These are phyloP conservation scores for Botrytis paeoniae DNA, from an alignment of 2,329 filamentous ascomycete genomes.

Conservation along the genomic window DNA sequence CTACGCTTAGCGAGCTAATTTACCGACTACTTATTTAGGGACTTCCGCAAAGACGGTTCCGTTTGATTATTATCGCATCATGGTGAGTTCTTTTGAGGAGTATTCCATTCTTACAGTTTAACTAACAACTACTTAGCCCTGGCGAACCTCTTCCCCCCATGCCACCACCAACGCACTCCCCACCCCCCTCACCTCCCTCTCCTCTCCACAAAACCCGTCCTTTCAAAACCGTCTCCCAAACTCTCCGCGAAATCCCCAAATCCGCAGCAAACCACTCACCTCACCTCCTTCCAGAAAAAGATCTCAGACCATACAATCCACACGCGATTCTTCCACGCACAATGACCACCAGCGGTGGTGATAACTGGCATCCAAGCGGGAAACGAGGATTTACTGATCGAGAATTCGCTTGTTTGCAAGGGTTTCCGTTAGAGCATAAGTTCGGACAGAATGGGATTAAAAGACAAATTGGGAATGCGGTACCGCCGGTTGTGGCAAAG, in stretches of 20 bases:
- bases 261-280: conserved; percentile 41
- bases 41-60: conserved; percentile 33
- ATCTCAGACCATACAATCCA: conserved; percentile 43
- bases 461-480: conserved; percentile 76
- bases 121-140: conserved; percentile 45
- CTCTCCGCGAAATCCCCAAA: conserved; percentile 32
- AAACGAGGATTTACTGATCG: conserved; percentile 57
- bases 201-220: conserved; percentile 26
- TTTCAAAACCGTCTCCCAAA: conserved; percentile 44
- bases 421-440: conserved; percentile 60
- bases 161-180: conserved; percentile 58
- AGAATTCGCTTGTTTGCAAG: conserved; percentile 67
- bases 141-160: conserved; percentile 69
- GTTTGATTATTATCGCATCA: conserved; percentile 56
- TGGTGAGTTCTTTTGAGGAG: conserved; percentile 30
- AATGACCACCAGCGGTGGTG: conserved; percentile 62
- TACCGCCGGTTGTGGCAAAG: conserved; percentile 59
- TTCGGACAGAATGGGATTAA: conserved; percentile 51
- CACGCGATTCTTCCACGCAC: conserved; percentile 50
- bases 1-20: background rate
- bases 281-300: conserved; percentile 18
- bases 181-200: conserved; percentile 33
- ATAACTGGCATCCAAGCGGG: conserved; percentile 65
- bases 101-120: background rate
- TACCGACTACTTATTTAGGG: conserved; percentile 6